These are phyloP conservation scores for Penicillium argentinense DNA, from an alignment of 495 filamentous ascomycete genomes.

Conservation along the genomic window DNA sequence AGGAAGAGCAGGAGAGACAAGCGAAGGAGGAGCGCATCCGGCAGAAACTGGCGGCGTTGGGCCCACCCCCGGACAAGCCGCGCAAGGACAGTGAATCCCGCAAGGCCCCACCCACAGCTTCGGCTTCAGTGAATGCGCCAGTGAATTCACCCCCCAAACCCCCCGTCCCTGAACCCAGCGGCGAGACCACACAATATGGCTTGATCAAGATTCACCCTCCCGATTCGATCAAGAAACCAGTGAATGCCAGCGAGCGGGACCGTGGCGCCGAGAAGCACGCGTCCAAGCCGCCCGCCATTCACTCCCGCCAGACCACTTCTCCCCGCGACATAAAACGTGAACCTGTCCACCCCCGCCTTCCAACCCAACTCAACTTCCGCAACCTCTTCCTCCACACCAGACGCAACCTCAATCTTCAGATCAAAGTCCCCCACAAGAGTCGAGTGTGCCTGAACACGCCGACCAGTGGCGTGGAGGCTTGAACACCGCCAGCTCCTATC, in stretches of 20 bases:
- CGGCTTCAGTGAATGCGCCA: slow-evolving; percentile 18
- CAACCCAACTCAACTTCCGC: slow-evolving; percentile 13
- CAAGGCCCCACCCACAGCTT: slow-evolving; percentile 24
- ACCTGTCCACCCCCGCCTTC: slow-evolving; percentile 27
- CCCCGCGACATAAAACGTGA: slow-evolving; percentile 36
- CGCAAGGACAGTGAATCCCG: slow-evolving; percentile 36
- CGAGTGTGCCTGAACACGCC: slow-evolving; percentile 35
- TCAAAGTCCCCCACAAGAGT: slow-evolving; percentile 13
- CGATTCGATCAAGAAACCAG: slow-evolving; percentile 43
- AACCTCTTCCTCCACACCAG: slow-evolving; percentile 16
- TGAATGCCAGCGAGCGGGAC: slow-evolving; percentile 40
- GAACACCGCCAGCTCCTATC: slow-evolving; percentile 35
- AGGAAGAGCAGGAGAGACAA: slow-evolving; percentile 79
- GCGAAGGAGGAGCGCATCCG: slow-evolving; percentile 79
- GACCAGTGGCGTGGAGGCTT: slow-evolving; percentile 40
- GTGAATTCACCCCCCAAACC: slow-evolving; percentile 53
- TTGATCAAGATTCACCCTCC: slow-evolving; percentile 61
- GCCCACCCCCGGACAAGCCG: slow-evolving; percentile 60
- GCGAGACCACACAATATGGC: slow-evolving; percentile 56
- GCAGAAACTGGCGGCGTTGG: slow-evolving; percentile 77
- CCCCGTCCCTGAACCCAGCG: slow-evolving; percentile 50
- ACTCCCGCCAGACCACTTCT: slow-evolving; percentile 32
- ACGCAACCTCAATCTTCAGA: background rate
- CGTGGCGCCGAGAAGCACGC: slow-evolving; percentile 36
- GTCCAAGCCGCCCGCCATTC: slow-evolving; percentile 14